Conservation (phyloP, 352 stramenopile species). For the Blastocystis sp. region DNA sequence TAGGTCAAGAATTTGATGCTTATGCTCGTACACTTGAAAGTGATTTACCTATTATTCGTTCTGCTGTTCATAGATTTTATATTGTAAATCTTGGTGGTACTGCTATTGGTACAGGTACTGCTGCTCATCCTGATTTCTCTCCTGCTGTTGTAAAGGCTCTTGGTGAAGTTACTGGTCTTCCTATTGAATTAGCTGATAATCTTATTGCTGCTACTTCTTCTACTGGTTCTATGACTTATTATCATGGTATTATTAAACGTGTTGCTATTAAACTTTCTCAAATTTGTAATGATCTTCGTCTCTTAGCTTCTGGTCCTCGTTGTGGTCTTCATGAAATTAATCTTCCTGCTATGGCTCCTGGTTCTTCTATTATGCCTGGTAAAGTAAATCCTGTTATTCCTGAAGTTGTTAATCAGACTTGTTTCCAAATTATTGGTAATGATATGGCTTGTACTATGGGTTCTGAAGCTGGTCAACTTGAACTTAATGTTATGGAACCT, state of each 20-base stretch:
- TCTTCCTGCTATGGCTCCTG: background rate
- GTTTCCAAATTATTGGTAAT: slow-evolving; percentile 12
- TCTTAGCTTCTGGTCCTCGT: slow-evolving; percentile 66
- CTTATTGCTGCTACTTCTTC: slow-evolving; percentile 24
- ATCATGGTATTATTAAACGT: slow-evolving; percentile 10
- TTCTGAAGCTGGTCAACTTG: slow-evolving; percentile 11
- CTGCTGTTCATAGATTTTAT: slow-evolving; percentile 47
- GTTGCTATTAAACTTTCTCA: slow-evolving; percentile 16
- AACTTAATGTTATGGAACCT: slow-evolving; percentile 19
- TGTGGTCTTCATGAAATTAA: slow-evolving; percentile 71
- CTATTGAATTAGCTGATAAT: slow-evolving; percentile 11
- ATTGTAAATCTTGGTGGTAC: slow-evolving; percentile 51
- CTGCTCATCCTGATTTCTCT: slow-evolving; percentile 42
- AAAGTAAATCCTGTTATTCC: slow-evolving; percentile 70
- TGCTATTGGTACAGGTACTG: slow-evolving; percentile 49
- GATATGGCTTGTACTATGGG: slow-evolving; percentile 27
- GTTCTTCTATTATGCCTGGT: slow-evolving; percentile 50
- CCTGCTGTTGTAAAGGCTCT: slow-evolving; percentile 13
- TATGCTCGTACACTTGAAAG: slow-evolving; percentile 71
- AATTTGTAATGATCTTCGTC: slow-evolving; percentile 11
- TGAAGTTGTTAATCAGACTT: background rate
- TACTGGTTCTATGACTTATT: slow-evolving; percentile 26
- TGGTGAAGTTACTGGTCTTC: slow-evolving; percentile 17
- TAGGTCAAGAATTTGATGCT: slow-evolving; percentile 84
- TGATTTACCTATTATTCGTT: slow-evolving; percentile 61